phyloP scores from a whole-genome alignment of 352 stramenopile species.

The Chrysophaeum taylorii region DNA sequence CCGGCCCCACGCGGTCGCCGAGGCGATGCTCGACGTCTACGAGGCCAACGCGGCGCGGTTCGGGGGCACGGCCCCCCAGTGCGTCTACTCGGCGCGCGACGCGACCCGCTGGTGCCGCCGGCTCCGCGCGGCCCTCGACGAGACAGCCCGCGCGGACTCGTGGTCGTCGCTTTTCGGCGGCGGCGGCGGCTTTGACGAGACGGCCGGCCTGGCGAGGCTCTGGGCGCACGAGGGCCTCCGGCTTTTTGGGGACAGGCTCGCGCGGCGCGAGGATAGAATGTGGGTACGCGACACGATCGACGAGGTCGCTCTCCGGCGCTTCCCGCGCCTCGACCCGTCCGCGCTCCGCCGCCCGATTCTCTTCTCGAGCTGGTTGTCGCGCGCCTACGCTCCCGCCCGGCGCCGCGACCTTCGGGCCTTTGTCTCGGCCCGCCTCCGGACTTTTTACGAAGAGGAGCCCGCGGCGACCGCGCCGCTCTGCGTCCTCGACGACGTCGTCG shows the following conservation, averaged over 20 bases:
- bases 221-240: constrained; percentile 96
- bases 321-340: constrained; percentile 28
- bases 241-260: constrained; percentile 97
- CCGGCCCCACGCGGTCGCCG: too few relatives aligned
- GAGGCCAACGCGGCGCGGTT: constrained; percentile 89
- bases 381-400: constrained; percentile 86
- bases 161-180: neutral
- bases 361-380: constrained; percentile 95
- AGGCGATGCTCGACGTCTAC: constrained; percentile 99
- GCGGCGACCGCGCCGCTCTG: constrained; percentile 93
- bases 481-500: constrained; percentile 99
- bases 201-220: constrained; percentile 91
- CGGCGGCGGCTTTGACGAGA: constrained; percentile 49
- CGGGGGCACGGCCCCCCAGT: constrained; percentile 69
- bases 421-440: constrained; percentile 82
- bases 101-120: constrained; percentile 96
- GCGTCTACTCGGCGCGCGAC: constrained; percentile 99
- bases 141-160: constrained; percentile 76
- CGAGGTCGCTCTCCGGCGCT: constrained; percentile 49
- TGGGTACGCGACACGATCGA: constrained; percentile 86
- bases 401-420: constrained; percentile 85
- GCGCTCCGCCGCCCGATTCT: constrained; percentile 74
- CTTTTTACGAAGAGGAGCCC: constrained; percentile 99
- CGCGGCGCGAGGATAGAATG: constrained; percentile 84
- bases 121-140: constrained; percentile 93